Evolutionary conservation across 192 early-diverging fungal genomes (phyloP), one percentile per base, ranked within the genome.

Genomic region (Backusella morwellensis): DNA sequence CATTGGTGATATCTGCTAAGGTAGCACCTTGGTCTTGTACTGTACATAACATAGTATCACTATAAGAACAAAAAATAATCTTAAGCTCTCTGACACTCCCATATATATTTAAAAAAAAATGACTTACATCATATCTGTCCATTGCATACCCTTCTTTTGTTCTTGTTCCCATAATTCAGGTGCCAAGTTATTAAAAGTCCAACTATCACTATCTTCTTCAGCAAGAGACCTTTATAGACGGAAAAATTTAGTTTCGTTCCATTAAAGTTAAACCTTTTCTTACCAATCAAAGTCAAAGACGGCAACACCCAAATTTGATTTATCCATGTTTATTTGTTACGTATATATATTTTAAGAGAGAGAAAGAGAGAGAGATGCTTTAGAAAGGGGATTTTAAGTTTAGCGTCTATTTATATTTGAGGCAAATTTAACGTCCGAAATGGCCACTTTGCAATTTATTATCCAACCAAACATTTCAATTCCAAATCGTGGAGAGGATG

Each of bases 211-310:
- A 74, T 92, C 88, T 35, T 87, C 79, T 54, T 92, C 89, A 38
- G 90, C 86, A 70, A 92, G 75, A n/a, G 91, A 89, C 89, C 89
- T 90, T 73, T 38, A 68, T 36, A 8, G 8, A 56, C 21, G 44
- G 26, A 23, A 75, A 36, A 26, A 12, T 19, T 47, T 36, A 35
- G 41, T 42, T 35, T 35, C 4, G 1, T 8, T 21, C 23, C 9
- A 4, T 26, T 36, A 36, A 67, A 74, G 0, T 41, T 54, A 0
- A 15, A 50, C 6, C 11, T 19, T 15, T 15, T 9, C 17, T 52
- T 85, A 91, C 90, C 90, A 92, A 82, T 92, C 90, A 80, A 92
- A 92, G 68, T 92, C 90, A 84, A 92, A 92, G 17, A 89, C 87
- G 35, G 87, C 82, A 52, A 91, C 42, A 77, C 70, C 40, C 11